These are phyloP conservation scores for Didymella sp. DNA, from an alignment of 2,329 filamentous ascomycete species.

Conservation along the genomic window DNA sequence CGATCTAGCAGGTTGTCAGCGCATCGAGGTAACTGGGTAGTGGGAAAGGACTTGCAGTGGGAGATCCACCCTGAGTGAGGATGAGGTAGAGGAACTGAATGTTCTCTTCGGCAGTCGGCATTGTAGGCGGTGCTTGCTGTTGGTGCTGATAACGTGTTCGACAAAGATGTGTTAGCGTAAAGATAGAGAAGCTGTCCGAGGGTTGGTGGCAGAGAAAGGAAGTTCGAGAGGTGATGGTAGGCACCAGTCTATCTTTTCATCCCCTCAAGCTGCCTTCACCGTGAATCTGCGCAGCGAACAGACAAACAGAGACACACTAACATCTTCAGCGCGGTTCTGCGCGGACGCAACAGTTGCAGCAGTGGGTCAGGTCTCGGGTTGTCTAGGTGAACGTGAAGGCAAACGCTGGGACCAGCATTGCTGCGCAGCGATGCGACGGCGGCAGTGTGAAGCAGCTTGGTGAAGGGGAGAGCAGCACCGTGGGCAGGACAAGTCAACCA, in stretches of 20 bases:
- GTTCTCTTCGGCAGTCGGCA: constrained; percentile 43
- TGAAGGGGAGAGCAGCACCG: not conserved
- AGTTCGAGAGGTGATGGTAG: not conserved
- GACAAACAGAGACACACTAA: constrained; percentile 19
- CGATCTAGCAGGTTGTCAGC: constrained; percentile 33
- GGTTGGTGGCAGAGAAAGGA: not conserved
- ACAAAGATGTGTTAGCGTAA: not conserved
- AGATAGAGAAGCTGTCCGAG: not conserved
- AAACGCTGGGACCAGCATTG: not conserved
- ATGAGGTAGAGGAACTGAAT: constrained; percentile 41
- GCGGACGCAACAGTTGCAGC: not conserved
- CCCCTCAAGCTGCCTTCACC: constrained; percentile 20
- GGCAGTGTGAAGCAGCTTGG: not conserved
- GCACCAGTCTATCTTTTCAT: constrained; percentile 2
- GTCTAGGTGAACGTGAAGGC: not conserved
- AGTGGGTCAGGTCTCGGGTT: constrained; percentile 4
- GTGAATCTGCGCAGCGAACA: constrained; percentile 2
- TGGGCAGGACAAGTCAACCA: too few species aligned
- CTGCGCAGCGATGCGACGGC: not conserved
- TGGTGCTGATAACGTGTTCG: not conserved
- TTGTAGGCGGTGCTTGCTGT: constrained; percentile 9
- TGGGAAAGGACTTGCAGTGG: constrained; percentile 24
- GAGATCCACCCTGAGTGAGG: constrained; percentile 34
- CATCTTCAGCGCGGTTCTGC: constrained; percentile 9
- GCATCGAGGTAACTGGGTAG: not conserved